phyloP scores from a whole-genome alignment of 257 asterid genomes.

The Solanum pennellii region DNA sequence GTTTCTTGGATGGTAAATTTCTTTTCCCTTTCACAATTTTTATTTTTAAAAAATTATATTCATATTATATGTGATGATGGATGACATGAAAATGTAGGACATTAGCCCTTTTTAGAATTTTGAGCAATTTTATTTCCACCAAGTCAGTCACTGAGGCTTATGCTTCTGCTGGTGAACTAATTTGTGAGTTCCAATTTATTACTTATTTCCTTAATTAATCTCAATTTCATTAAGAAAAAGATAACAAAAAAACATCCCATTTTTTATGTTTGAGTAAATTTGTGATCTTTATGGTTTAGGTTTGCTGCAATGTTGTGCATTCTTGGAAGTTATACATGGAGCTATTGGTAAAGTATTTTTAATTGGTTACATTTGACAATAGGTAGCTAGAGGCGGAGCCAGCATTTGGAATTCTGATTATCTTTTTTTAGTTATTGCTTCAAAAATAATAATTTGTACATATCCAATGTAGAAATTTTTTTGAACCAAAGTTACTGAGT shows the following conservation, averaged over 20 bases:
- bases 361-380: neutral
- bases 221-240: neutral
- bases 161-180: conserved; percentile 60
- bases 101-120: conserved; percentile 40
- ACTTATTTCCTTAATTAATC: neutral
- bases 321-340: conserved; percentile 94
- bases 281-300: conserved; percentile 27
- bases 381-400: neutral
- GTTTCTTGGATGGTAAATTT: conserved; percentile 61
- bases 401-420: neutral
- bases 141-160: conserved; percentile 46
- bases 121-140: conserved; percentile 34
- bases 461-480: neutral
- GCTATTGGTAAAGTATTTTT: conserved; percentile 43
- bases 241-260: neutral
- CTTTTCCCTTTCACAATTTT: neutral
- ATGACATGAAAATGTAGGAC: conserved; percentile 34
- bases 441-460: neutral
- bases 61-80: neutral
- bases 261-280: neutral
- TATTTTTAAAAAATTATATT: neutral
- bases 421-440: neutral
- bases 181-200: conserved; percentile 33
- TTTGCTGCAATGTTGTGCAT: conserved; percentile 67
- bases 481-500: neutral